phyloP scores from a whole-genome alignment of 345 rosid genomes.

The Cardamine occulta region DNA sequence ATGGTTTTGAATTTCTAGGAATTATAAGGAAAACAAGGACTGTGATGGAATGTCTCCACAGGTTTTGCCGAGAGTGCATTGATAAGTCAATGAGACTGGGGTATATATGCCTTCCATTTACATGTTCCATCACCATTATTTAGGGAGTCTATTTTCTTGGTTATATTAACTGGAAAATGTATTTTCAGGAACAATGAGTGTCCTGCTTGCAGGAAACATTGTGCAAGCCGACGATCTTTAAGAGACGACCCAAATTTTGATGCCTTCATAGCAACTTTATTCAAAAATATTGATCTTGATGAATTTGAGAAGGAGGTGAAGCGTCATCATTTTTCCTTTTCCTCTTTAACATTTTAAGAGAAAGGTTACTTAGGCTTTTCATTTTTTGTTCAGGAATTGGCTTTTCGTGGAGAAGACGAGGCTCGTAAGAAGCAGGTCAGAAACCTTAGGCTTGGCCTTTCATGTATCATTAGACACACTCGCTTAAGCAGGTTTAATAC shows the following conservation, averaged over 20 bases:
- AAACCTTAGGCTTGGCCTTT: slow-evolving; percentile 3
- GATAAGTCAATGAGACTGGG: slow-evolving; percentile 97
- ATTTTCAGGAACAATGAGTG: slow-evolving; percentile 91
- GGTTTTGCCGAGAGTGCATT: slow-evolving; percentile 94
- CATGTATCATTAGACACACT: slow-evolving; percentile 16
- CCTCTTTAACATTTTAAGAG: slow-evolving; percentile 14
- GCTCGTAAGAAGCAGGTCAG: slow-evolving; percentile 88
- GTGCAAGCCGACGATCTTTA: slow-evolving; percentile 94
- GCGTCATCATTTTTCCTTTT: slow-evolving; percentile 9
- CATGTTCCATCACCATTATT: slow-evolving; percentile 21
- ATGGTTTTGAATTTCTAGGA: slow-evolving; percentile 50
- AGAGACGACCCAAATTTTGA: slow-evolving; percentile 95
- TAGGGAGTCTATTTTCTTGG: background rate
- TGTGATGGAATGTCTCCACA: slow-evolving; percentile 95
- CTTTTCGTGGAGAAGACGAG: slow-evolving; percentile 83
- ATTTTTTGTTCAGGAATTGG: slow-evolving; percentile 64
- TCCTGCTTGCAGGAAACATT: slow-evolving; percentile 98
- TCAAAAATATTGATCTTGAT: slow-evolving; percentile 85
- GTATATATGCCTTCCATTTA: slow-evolving; percentile 50
- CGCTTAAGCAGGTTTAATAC: background rate
- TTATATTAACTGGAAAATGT: background rate
- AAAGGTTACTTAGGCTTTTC: slow-evolving; percentile 20
- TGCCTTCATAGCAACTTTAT: slow-evolving; percentile 79
- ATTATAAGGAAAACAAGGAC: slow-evolving; percentile 95
- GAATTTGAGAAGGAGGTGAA: slow-evolving; percentile 81